phyloP scores from a whole-genome alignment of 2,329 filamentous ascomycete species.

The Sclerotinia glacialis region DNA sequence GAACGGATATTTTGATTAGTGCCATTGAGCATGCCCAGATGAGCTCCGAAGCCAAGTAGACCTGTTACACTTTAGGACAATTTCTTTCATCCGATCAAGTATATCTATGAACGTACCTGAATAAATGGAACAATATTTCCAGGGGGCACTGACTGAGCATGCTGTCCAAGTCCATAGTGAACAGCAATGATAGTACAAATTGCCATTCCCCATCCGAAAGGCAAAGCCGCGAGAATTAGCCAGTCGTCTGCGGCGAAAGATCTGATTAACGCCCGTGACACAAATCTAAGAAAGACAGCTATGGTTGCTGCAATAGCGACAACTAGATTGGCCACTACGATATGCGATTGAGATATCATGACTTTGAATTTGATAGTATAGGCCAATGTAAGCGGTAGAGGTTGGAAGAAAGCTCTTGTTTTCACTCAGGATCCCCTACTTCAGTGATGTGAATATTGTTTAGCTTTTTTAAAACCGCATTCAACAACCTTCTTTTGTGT shows the following conservation, averaged over 20 bases:
- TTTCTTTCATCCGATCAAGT: neutral
- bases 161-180: neutral
- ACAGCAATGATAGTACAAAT: conserved; percentile 6
- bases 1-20: conserved; percentile 6
- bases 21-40: conserved; percentile 7
- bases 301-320: neutral
- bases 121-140: neutral
- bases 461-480: neutral
- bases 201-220: conserved; percentile 8
- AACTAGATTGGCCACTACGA: neutral
- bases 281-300: neutral
- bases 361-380: neutral
- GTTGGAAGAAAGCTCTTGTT: neutral
- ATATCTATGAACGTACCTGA: neutral
- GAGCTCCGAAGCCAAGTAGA: neutral
- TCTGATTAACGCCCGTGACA: conserved; percentile 1
- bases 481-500: neutral
- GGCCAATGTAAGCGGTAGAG: neutral
- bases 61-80: neutral
- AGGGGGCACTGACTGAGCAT: neutral
- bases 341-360: conserved; percentile 7
- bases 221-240: neutral
- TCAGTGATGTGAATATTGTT: neutral
- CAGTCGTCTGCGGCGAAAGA: conserved; percentile 1
- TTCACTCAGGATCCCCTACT: neutral